phyloP scores from a whole-genome alignment of 208 protist genomes.

The Crithidia brevicula region DNA sequence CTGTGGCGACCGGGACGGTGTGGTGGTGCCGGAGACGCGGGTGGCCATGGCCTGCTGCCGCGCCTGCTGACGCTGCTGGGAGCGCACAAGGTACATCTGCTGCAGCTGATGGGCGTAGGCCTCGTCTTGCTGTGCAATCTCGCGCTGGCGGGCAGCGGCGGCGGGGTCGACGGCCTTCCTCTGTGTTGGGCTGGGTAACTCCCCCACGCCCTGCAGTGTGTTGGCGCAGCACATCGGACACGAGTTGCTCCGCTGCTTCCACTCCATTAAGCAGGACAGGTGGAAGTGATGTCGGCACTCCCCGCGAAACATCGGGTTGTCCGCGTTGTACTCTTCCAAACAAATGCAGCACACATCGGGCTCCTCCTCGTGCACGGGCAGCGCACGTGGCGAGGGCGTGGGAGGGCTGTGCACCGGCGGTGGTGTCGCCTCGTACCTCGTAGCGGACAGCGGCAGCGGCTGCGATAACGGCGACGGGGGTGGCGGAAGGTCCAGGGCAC shows the following conservation, averaged over 20 bases:
- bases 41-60: background rate
- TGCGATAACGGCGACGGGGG: background rate
- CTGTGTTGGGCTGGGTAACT: constrained; percentile 14
- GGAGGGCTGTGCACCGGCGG: background rate
- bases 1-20: constrained; percentile 7
- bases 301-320: constrained; percentile 68
- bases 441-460: background rate
- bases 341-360: constrained; percentile 81
- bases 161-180: background rate
- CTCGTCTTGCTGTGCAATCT: constrained; percentile 30
- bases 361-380: constrained; percentile 33
- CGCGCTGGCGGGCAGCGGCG: constrained; percentile 12
- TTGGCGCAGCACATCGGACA: constrained; percentile 77
- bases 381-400: background rate
- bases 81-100: constrained; percentile 26
- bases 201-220: constrained; percentile 50
- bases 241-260: constrained; percentile 81
- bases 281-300: constrained; percentile 77
- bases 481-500: background rate
- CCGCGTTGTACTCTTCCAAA: constrained; percentile 60
- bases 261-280: constrained; percentile 67
- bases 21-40: background rate
- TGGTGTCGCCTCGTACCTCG: background rate
- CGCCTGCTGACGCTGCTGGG: constrained; percentile 13
- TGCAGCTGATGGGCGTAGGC: constrained; percentile 40